Evolutionary conservation across 352 stramenopile species (phyloP).

Genomic region (Phytophthora lateralis): DNA sequence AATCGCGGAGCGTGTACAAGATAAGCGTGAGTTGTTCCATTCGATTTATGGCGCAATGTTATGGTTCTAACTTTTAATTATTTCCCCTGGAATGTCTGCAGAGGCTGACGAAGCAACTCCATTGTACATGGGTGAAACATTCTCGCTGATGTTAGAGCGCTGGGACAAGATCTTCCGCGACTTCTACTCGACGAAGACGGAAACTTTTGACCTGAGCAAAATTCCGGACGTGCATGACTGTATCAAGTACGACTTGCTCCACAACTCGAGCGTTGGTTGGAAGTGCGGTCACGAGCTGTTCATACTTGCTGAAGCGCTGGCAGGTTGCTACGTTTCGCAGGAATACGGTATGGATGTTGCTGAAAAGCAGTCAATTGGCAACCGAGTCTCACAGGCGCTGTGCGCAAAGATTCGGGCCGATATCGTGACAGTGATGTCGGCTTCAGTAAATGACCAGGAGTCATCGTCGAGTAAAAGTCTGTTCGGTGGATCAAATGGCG

Average conservation of each 20-base stretch:
- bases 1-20: conserved; percentile 72
- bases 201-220: conserved; percentile 94
- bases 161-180: conserved; percentile 95
- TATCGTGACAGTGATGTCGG: conserved; percentile 84
- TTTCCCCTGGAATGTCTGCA: conserved; percentile 8
- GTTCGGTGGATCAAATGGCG: conserved; percentile 23
- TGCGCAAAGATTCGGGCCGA: conserved; percentile 98
- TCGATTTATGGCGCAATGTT: not conserved
- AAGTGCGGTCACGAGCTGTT: conserved; percentile 93
- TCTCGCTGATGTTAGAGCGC: conserved; percentile 92
- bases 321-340: conserved; percentile 97
- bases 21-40: conserved; percentile 56
- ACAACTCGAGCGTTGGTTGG: conserved; percentile 94
- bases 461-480: conserved; percentile 29
- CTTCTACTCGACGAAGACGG: conserved; percentile 92
- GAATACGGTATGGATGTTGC: conserved; percentile 92
- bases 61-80: conserved; percentile 10
- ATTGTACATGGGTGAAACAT: conserved; percentile 97
- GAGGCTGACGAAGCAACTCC: conserved; percentile 84
- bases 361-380: conserved; percentile 96
- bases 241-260: conserved; percentile 97
- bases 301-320: conserved; percentile 94
- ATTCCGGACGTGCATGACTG: conserved; percentile 99
- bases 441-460: conserved; percentile 42
- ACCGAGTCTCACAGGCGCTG: conserved; percentile 96